These are phyloP conservation scores for Cutaneotrichosporon mucoides DNA, from an alignment of 1,284 basidiomycete species.

Conservation along the genomic window DNA sequence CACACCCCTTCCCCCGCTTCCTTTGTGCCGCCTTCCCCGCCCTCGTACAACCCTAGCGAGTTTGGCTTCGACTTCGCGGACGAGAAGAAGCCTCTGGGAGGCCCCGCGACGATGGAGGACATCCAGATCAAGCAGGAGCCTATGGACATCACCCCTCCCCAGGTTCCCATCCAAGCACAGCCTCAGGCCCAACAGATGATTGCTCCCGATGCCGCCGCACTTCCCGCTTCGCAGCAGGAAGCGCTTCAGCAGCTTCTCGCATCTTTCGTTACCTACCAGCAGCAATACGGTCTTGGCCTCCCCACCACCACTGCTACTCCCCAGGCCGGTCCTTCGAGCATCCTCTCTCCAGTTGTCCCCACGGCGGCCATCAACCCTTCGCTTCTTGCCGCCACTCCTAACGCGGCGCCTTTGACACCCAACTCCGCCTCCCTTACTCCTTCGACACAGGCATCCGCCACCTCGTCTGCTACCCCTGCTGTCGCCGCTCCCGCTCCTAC, in stretches of 20 bases:
- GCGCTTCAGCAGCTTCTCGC: conserved; percentile 39
- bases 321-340: not conserved
- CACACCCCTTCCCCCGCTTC: conserved; percentile 42
- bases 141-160: conserved; percentile 22
- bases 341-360: not conserved
- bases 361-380: conserved; percentile 26
- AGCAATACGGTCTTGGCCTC: conserved; percentile 21
- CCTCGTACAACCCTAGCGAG: conserved; percentile 25
- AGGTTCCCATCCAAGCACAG: conserved; percentile 1
- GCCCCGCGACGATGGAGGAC: conserved; percentile 11
- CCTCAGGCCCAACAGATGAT: conserved; percentile 3
- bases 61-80: conserved; percentile 29
- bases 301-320: too few relatives aligned
- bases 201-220: conserved; percentile 7
- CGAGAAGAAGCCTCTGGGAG: conserved; percentile 22
- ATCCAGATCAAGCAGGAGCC: conserved; percentile 41
- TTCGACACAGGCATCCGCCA: not conserved
- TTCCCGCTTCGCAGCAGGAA: conserved; percentile 39
- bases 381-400: conserved; percentile 15
- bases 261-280: conserved; percentile 39
- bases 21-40: conserved; percentile 16
- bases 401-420: not conserved
- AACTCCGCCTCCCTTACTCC: conserved; percentile 3
- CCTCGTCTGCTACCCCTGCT: too few relatives aligned
- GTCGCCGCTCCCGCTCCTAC: not conserved